Evolutionary conservation across 2,329 filamentous ascomycete genomes (phyloP), one percentile per base, ranked within the genome.

Genomic region (Penicillium rolfsii): DNA sequence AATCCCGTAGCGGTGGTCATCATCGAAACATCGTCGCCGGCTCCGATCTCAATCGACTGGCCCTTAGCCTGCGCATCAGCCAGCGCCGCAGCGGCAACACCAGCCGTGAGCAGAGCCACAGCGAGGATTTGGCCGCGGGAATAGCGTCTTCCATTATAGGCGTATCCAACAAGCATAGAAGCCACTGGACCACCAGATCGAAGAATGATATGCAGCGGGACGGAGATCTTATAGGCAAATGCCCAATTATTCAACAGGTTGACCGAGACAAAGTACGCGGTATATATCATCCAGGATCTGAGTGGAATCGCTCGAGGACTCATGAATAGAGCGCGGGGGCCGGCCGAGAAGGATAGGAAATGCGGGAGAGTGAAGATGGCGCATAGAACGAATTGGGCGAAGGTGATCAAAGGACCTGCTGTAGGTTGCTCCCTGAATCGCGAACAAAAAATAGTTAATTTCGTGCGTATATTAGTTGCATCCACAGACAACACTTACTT

Each of bases 201-300:
- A 33, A 99, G 83, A 67, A 99, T 98, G 70, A 99, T 99, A 74
- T 99, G 95, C 52, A 99, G 88, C 1, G 95, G 95, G 0, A 99
- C 92, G 6, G 93, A 97, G 59, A 99, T 98, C 69, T 93, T 89
- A 79, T 97, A 99, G 64, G 92, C 93, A 76, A 99, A 99, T 6
- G 94, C 95, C 82, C 94, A 94, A 71, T 99, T 99, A 79, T 99
- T 99, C 73, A 99, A 80, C 60, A 98, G 87, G 71, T 98, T 99
- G 78, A 99, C 95, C 64, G 86, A 85, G 75, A 96, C 95, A 79
- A 98, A 98, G 68, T 97, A 85, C 4, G 90, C 81, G 45, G 97
- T 97, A 73, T 96, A 97, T 71, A 94, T 82, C 53, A 91, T 74
- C 93, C 95, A 98, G 73, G 91, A 90, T 52, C 84, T 84, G 57